phyloP scores from a whole-genome alignment of 768 basidiomycete species.

The Hemileccinum impolitum region DNA sequence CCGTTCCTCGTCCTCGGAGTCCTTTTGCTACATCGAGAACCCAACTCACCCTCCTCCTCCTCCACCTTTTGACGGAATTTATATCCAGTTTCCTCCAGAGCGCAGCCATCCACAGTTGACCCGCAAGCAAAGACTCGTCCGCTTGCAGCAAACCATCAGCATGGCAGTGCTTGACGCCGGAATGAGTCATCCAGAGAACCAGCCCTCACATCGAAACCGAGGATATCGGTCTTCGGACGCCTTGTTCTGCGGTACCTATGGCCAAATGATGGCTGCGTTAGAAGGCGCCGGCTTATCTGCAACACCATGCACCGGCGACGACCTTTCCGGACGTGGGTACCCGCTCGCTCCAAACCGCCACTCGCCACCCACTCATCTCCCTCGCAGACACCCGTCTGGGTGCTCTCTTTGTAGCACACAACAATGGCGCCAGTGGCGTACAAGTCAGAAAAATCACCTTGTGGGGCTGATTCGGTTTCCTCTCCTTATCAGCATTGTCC shows the following conservation, averaged over 20 bases:
- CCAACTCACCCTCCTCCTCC: constrained; percentile 13
- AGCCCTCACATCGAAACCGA: too few species aligned
- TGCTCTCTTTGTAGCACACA: constrained; percentile 38
- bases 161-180: constrained; percentile 38
- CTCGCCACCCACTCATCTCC: not conserved
- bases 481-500: not conserved
- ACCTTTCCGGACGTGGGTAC: constrained; percentile 32
- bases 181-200: constrained; percentile 27
- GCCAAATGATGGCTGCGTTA: constrained; percentile 40
- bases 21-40: constrained; percentile 29
- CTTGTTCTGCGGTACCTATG: constrained; percentile 42
- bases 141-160: constrained; percentile 36
- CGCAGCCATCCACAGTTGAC: constrained; percentile 1
- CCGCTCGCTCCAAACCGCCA: not conserved
- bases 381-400: constrained; percentile 38
- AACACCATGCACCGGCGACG: constrained; percentile 28
- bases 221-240: constrained; percentile 24
- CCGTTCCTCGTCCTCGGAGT: constrained; percentile 16
- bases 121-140: constrained; percentile 23
- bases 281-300: constrained; percentile 35
- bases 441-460: constrained; percentile 39
- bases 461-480: constrained; percentile 32
- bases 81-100: constrained; percentile 20
- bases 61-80: constrained; percentile 16
- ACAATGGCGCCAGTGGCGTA: constrained; percentile 26